Percentiles rank a stretch among this genome's conserved stretches.
Evolutionary conservation across 2,329 filamentous ascomycete species (phyloP).

Genomic region (Pseudocercospora crystallina): DNA sequence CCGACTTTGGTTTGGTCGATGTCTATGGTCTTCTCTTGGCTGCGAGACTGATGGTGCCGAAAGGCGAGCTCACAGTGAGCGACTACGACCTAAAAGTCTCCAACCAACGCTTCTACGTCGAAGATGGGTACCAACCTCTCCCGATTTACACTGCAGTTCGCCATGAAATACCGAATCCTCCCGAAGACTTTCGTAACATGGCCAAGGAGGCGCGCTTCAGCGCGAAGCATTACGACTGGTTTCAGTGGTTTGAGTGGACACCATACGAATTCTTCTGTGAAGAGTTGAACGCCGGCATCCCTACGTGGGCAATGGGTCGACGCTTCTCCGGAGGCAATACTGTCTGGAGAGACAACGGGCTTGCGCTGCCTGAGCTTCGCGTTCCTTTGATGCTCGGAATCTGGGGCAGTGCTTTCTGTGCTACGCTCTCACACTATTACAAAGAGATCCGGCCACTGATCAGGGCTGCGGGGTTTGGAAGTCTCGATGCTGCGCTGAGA

Average conservation of each 20-base stretch:
- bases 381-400: constrained; percentile 84
- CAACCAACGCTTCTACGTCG: constrained; percentile 74
- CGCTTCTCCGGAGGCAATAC: constrained; percentile 73
- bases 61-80: constrained; percentile 75
- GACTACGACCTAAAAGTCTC: constrained; percentile 86
- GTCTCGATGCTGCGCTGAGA: constrained; percentile 76
- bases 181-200: constrained; percentile 37
- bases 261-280: constrained; percentile 96
- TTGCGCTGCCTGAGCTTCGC: constrained; percentile 78
- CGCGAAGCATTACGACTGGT: constrained; percentile 67
- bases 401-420: constrained; percentile 97
- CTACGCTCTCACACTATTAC: constrained; percentile 94
- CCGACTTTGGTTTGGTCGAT: constrained; percentile 88
- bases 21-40: constrained; percentile 85
- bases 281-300: constrained; percentile 86
- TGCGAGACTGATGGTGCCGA: constrained; percentile 80
- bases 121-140: constrained; percentile 76
- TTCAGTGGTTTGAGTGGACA: constrained; percentile 96
- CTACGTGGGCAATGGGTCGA: constrained; percentile 88
- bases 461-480: constrained; percentile 69
- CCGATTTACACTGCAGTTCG: constrained; percentile 95
- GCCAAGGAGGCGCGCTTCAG: constrained; percentile 35
- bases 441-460: constrained; percentile 85
- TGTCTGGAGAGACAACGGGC: constrained; percentile 60
- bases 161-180: constrained; percentile 80